Conservation (phyloP, 768 basidiomycete species). For the Boletales sp. region DNA sequence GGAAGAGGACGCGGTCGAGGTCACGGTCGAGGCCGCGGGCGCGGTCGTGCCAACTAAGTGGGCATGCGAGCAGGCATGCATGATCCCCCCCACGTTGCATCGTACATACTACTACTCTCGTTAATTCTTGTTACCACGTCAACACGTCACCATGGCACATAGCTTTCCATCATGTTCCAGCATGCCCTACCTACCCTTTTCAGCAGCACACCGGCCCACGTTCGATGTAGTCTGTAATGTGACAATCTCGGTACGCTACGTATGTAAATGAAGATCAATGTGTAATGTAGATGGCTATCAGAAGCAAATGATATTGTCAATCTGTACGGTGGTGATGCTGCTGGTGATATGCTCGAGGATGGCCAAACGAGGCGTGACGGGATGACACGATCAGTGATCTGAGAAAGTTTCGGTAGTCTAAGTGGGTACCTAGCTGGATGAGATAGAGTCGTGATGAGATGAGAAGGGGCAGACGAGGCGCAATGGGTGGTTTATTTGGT, state of each 20-base stretch:
- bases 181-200: slow-evolving; percentile 20
- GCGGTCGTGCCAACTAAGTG: slow-evolving; percentile 29
- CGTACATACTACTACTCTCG: slow-evolving; percentile 6
- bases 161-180: slow-evolving; percentile 17
- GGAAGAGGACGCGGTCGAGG: slow-evolving; percentile 40
- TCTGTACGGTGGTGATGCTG: slow-evolving; percentile 1
- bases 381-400: slow-evolving; percentile 1
- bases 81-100: slow-evolving; percentile 16
- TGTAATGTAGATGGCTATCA: slow-evolving; percentile 7
- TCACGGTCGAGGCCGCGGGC: slow-evolving; percentile 36
- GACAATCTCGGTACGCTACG: slow-evolving; percentile 10
- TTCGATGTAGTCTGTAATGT: slow-evolving; percentile 9
- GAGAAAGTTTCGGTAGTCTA: slow-evolving; percentile 9
- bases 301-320: not conserved
- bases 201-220: slow-evolving; percentile 12
- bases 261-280: slow-evolving; percentile 15
- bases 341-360: not conserved
- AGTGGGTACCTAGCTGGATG: slow-evolving; percentile 10
- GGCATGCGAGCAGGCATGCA: not conserved
- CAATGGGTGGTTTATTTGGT: slow-evolving; percentile 18
- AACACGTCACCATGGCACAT: slow-evolving; percentile 14
- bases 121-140: slow-evolving; percentile 20
- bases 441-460: not conserved
- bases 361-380: not conserved
- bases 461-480: not conserved